Conservation (phyloP, 176 grass and related monocot species). For the Zoysia japonica region DNA sequence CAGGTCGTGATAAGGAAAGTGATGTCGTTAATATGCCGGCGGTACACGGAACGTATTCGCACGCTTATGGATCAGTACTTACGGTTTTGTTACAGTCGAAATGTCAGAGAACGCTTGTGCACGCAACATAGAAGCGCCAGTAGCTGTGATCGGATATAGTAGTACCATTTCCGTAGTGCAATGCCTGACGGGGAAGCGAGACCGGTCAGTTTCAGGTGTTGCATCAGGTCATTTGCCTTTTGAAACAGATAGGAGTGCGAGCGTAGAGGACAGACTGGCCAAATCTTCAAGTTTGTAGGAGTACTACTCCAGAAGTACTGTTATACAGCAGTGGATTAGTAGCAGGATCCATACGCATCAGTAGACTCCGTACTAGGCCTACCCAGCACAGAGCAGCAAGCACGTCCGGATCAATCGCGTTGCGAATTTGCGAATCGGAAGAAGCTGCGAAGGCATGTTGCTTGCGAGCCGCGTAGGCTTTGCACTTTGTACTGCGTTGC, state of each 20-base stretch:
- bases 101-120: not conserved
- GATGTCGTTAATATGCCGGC: too few relatives aligned
- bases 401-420: constrained; percentile 25
- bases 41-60: not conserved
- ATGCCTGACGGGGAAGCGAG: not conserved
- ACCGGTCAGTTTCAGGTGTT: not conserved
- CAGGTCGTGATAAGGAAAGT: too few relatives aligned
- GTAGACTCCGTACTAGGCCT: too few relatives aligned
- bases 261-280: not conserved
- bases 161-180: too few relatives aligned
- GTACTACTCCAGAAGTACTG: too few relatives aligned
- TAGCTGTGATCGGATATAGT: not conserved
- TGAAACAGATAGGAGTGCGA: not conserved
- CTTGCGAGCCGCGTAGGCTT: not conserved
- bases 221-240: not conserved
- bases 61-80: not conserved
- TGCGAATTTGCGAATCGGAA: not conserved
- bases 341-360: too few relatives aligned
- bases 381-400: constrained; percentile 8
- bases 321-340: too few relatives aligned
- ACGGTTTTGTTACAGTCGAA: not conserved
- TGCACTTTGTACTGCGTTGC: not conserved
- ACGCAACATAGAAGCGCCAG: not conserved
- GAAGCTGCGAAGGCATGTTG: not conserved
- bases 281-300: too few relatives aligned